A percentile compares a stretch with the other conserved stretches of the same genome.
Evolutionary conservation across 495 filamentous ascomycete genomes (phyloP).

Genomic region (Tuber calosporum): DNA sequence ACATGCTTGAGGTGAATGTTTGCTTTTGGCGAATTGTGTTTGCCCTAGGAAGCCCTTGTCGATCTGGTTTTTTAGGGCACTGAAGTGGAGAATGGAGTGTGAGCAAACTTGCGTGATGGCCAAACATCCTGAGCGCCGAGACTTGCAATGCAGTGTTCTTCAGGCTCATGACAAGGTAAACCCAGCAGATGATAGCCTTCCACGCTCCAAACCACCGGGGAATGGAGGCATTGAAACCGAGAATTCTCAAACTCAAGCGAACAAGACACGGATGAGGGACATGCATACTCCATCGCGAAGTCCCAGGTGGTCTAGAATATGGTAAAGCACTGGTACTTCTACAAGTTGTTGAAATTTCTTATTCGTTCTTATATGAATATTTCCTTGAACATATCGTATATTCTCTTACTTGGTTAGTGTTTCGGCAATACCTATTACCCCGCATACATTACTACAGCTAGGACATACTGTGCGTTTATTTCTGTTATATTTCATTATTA

Average conservation of each 20-base stretch:
- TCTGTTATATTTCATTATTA: too few relatives aligned
- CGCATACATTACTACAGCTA: too few relatives aligned
- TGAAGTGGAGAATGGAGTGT: background rate
- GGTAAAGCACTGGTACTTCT: background rate
- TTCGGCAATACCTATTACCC: too few relatives aligned
- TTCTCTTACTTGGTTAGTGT: too few relatives aligned
- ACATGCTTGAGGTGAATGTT: background rate
- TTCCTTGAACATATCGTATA: too few relatives aligned
- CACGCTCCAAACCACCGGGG: background rate
- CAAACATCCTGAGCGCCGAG: background rate
- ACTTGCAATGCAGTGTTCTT: background rate
- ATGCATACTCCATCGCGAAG: background rate
- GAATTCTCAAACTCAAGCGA: background rate
- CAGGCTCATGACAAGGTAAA: background rate
- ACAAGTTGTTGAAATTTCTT: too few relatives aligned
- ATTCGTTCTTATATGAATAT: too few relatives aligned
- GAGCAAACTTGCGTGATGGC: background rate
- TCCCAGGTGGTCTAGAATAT: background rate
- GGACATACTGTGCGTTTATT: too few relatives aligned
- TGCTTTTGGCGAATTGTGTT: background rate
- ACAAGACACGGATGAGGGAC: background rate
- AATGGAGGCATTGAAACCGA: too few relatives aligned
- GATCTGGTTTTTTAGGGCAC: background rate
- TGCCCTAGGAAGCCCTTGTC: background rate
- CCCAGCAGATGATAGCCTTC: background rate